Evolutionary conservation across 1,139 yeast genomes (phyloP), one percentile per base, ranked within the genome.

Genomic region (Magnusiomyces fungicola): DNA sequence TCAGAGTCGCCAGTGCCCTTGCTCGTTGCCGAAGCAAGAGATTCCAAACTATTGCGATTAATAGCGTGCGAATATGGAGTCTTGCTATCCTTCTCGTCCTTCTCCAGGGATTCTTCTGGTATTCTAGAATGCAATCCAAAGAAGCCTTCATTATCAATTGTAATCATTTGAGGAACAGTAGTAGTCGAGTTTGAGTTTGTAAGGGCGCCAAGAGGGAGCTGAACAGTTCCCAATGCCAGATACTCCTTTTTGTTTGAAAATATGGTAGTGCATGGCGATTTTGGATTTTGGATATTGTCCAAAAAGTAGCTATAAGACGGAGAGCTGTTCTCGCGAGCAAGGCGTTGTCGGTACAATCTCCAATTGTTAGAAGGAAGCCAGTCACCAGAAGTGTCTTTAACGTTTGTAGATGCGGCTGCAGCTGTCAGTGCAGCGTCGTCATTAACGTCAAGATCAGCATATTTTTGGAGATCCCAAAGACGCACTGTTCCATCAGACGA

Each of bases 401-500:
- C 18, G 34, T 18, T 18, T 39, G 37, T n/a, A 21, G 7, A 21
- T 2, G 32, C 22, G 43, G 25, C 18, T 14, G 37, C 14, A 12
- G 33, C 7, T 4, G 38, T 3, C 36, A 7, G 36, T 5, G n/a
- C 18, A 16, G 9, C 10, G 7, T 32, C 22, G 25, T 36, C 18
- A n/a, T 34, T 33, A 41, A 29, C 16, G 21, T 40, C 43, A 27
- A 40, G 43, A 18, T 55, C 52, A 37, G 55, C 47, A 46, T 55
- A 54, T 41, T 62, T 58, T 14, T 75, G 66, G 38, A 81, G 67
- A 63, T 81, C 83, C 95, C 95, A 86, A 56, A 81, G 83, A 14
- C 83, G 72, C 16, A 86, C 76, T 52, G 77, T 79, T 2, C 94
- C 94, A 61, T 85, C 92, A 53, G 72, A 70, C 1, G 86, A 80